phyloP scores from a whole-genome alignment of 2,329 filamentous ascomycete species.

The Hypoxylon rubiginosum region DNA sequence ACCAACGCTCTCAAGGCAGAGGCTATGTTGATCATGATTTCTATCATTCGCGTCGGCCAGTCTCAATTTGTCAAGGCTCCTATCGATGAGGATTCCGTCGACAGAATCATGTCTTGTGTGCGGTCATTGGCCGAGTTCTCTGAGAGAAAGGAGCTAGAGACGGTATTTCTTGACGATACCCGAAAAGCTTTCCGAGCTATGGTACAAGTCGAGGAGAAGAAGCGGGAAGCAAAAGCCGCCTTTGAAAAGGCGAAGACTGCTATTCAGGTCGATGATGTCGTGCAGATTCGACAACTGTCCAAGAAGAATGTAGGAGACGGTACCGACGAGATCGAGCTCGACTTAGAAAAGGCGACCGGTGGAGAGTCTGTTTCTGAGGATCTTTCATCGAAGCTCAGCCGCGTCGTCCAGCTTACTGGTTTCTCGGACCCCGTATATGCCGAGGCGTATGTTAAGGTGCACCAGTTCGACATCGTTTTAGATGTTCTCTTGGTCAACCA shows the following conservation, averaged over 20 bases:
- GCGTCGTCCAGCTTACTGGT: slow-evolving; percentile 95
- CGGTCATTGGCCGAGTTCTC: slow-evolving; percentile 91
- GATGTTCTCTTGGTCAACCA: slow-evolving; percentile 98
- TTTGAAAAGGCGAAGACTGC: slow-evolving; percentile 93
- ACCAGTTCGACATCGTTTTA: slow-evolving; percentile 98
- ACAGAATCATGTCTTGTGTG: slow-evolving; percentile 98
- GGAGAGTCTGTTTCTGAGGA: slow-evolving; percentile 88
- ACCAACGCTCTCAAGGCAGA: slow-evolving; percentile 96
- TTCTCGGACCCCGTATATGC: slow-evolving; percentile 99
- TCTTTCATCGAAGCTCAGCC: slow-evolving; percentile 91
- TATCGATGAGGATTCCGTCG: slow-evolving; percentile 98
- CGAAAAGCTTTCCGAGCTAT: slow-evolving; percentile 95
- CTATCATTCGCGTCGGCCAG: slow-evolving; percentile 96
- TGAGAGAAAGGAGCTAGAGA: slow-evolving; percentile 89
- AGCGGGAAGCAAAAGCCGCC: slow-evolving; percentile 94
- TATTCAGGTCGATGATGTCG: slow-evolving; percentile 94
- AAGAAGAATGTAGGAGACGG: slow-evolving; percentile 90
- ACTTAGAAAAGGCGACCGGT: slow-evolving; percentile 93
- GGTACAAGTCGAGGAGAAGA: slow-evolving; percentile 98
- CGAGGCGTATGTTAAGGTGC: slow-evolving; percentile 98
- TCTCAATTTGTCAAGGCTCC: slow-evolving; percentile 98
- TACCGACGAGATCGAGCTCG: slow-evolving; percentile 86
- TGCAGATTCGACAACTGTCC: slow-evolving; percentile 90
- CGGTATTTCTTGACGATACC: slow-evolving; percentile 94
- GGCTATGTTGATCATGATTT: slow-evolving; percentile 99